These are phyloP conservation scores for Clavariopsis aquatica DNA, from an alignment of 495 filamentous ascomycete species.

Conservation along the genomic window DNA sequence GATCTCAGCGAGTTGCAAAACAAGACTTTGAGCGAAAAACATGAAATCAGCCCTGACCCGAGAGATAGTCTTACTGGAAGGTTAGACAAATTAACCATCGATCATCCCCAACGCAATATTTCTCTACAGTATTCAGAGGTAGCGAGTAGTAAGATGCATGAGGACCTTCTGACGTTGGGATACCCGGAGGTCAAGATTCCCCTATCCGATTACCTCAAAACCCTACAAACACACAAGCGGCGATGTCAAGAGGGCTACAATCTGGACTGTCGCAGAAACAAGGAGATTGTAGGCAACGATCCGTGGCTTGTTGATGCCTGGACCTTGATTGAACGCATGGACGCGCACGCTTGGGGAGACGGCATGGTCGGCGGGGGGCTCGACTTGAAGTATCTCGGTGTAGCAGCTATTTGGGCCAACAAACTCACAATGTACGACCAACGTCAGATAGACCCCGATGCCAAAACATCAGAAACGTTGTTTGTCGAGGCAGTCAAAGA, in stretches of 20 bases:
- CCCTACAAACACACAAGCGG: slow-evolving; percentile 47
- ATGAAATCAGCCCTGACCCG: slow-evolving; percentile 23
- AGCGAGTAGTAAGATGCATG: slow-evolving; percentile 37
- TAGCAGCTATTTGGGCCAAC: slow-evolving; percentile 77
- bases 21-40: slow-evolving; percentile 28
- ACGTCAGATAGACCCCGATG: slow-evolving; percentile 35
- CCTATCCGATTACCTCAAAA: slow-evolving; percentile 33
- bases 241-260: slow-evolving; percentile 74
- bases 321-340: slow-evolving; percentile 48
- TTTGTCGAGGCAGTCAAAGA: slow-evolving; percentile 55
- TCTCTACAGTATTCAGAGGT: slow-evolving; percentile 21
- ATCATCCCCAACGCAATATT: slow-evolving; percentile 31
- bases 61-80: slow-evolving; percentile 31
- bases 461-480: slow-evolving; percentile 24
- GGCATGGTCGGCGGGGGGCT: slow-evolving; percentile 73
- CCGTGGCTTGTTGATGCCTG: slow-evolving; percentile 74
- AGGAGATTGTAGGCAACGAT: slow-evolving; percentile 67
- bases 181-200: slow-evolving; percentile 42
- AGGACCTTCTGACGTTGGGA: slow-evolving; percentile 44
- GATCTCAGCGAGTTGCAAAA: slow-evolving; percentile 38
- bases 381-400: slow-evolving; percentile 84
- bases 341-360: slow-evolving; percentile 56
- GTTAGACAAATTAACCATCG: slow-evolving; percentile 36
- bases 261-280: slow-evolving; percentile 71
- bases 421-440: slow-evolving; percentile 57